These are phyloP conservation scores for Trichoderma sp. DNA, from an alignment of 2,329 filamentous ascomycete genomes.

Conservation along the genomic window DNA sequence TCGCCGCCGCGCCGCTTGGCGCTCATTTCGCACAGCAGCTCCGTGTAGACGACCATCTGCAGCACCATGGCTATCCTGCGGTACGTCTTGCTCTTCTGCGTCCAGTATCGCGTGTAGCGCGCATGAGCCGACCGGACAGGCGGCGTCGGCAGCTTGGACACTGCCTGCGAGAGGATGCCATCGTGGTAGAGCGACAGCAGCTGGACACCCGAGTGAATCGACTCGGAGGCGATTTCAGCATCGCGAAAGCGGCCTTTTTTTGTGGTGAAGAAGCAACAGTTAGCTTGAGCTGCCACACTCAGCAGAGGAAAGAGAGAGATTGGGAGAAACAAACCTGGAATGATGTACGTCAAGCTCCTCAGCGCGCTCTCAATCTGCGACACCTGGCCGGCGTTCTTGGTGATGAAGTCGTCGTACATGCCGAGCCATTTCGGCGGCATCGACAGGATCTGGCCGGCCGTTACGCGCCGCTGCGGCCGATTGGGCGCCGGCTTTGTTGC, in stretches of 20 bases:
- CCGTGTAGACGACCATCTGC: constrained; percentile 90
- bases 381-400: constrained; percentile 89
- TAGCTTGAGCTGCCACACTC: neutral
- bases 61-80: constrained; percentile 76
- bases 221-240: constrained; percentile 92
- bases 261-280: too few relatives aligned
- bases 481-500: constrained; percentile 14
- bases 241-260: constrained; percentile 80
- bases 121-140: constrained; percentile 56
- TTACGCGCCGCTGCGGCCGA: constrained; percentile 23
- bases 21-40: constrained; percentile 96
- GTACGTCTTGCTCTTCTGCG: constrained; percentile 65
- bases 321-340: constrained; percentile 63
- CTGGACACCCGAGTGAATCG: constrained; percentile 83
- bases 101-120: constrained; percentile 68
- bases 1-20: constrained; percentile 82
- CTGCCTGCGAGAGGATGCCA: constrained; percentile 67
- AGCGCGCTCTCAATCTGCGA: constrained; percentile 93
- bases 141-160: constrained; percentile 58
- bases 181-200: constrained; percentile 93
- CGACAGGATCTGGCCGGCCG: constrained; percentile 45
- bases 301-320: neutral
- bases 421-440: constrained; percentile 64
- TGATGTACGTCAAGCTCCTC: constrained; percentile 91
- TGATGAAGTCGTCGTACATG: constrained; percentile 86